Evolutionary conservation across 129 eudicot genomes (phyloP), one percentile per base, ranked within the genome.

Genomic region (Escallonia herrerae): DNA sequence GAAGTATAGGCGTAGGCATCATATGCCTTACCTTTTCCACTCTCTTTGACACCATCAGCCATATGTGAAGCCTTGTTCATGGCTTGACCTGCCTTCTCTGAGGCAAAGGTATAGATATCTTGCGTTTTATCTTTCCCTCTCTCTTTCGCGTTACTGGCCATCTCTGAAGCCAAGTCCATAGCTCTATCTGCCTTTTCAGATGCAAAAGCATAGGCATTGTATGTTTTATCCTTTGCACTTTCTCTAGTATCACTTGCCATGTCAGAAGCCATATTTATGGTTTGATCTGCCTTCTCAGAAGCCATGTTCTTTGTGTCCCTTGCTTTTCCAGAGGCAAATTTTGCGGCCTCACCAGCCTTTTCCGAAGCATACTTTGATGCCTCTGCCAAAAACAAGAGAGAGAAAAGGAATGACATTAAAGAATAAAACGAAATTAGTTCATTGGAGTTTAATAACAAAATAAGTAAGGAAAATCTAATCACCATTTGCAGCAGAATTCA

Each of bases 401-500:
- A 22, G 33, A 22, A 22, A 22, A 45, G 49, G 49, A 45, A 45
- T 45, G 49, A 45, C 33, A 22, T 22, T 22, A 1, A 22, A 22
- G 33, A n/a, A n/a, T n/a, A n/a, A n/a, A n/a, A n/a, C n/a, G n/a
- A 22, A 22, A 22, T 22, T 0, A 22, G 33, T 22, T 22, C 33
- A 22, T 22, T 22, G 33, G 33, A 22, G 33, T 22, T 22, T 22
- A 22, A 22, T 22, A 22, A 22, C 33, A 22, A 22, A 22, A 22
- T 22, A 22, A 22, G 33, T 7, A 43, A 40, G 15, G 5, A 43
- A 56, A 51, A 15, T 15, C 38, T 11, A 63, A 62, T 64, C 56
- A 87, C 88, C 84, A 38, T 67, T 56, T 43, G 79, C 83, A 55
- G 64, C 82, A 44, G 74, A 54, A 56, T 82, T 81, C 48, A 82